Evolutionary conservation across 495 filamentous ascomycete genomes (phyloP).

Genomic region (Oidiodendron maius): DNA sequence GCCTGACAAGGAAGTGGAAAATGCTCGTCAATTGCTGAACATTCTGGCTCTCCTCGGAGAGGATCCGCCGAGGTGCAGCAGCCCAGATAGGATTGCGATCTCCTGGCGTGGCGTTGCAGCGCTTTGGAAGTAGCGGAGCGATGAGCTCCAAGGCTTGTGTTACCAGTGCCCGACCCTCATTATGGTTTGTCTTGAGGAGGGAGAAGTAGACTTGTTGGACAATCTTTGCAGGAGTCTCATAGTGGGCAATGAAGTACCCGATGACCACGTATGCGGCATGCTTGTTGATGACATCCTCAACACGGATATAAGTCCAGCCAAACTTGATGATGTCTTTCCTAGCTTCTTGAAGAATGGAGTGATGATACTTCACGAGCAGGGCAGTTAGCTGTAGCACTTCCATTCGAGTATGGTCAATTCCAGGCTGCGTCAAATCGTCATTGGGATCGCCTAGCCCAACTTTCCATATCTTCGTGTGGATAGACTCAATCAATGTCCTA

Average conservation of each 20-base stretch:
- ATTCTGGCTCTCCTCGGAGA: constrained; percentile 95
- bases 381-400: constrained; percentile 92
- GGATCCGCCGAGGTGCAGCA: constrained; percentile 80
- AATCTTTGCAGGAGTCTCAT: constrained; percentile 94
- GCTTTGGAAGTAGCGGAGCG: constrained; percentile 85
- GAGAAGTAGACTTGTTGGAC: constrained; percentile 90
- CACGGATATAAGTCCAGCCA: constrained; percentile 94
- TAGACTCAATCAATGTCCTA: constrained; percentile 79
- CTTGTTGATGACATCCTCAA: constrained; percentile 99
- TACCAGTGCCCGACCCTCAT: constrained; percentile 86
- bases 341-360: constrained; percentile 74
- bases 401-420: constrained; percentile 93
- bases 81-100: constrained; percentile 72
- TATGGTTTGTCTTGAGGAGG: constrained; percentile 85
- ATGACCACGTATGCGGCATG: constrained; percentile 96
- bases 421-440: constrained; percentile 79
- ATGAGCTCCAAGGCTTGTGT: constrained; percentile 92
- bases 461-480: constrained; percentile 92
- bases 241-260: constrained; percentile 94
- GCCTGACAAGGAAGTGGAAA: constrained; percentile 90
- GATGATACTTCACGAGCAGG: constrained; percentile 89
- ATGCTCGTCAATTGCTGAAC: constrained; percentile 95
- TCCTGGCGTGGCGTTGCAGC: constrained; percentile 40
- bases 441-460: constrained; percentile 75
- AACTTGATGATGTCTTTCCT: constrained; percentile 99